Conservation (phyloP, 78 protist species). For the Diacronema lutheri region DNA sequence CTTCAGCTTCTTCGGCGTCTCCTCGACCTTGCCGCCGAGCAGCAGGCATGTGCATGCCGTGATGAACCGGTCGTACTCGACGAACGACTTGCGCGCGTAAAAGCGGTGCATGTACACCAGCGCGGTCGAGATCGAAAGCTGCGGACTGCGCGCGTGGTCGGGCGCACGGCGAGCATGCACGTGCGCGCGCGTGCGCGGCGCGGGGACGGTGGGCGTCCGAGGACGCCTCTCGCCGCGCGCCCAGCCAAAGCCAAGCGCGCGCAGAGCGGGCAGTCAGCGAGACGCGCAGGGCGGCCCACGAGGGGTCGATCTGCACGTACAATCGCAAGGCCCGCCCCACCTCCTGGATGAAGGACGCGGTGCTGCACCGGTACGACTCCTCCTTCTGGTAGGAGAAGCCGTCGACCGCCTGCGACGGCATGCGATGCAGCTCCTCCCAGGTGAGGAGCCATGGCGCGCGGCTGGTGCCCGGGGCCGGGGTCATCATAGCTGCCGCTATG, state of each 20-base stretch:
- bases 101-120: slow-evolving; percentile 83
- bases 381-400: slow-evolving; percentile 30
- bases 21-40: slow-evolving; percentile 83
- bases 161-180: not conserved
- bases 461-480: not conserved
- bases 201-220: too few relatives aligned
- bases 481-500: too few relatives aligned
- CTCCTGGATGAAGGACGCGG: slow-evolving; percentile 49
- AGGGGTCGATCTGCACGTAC: not conserved
- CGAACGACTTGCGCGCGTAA: slow-evolving; percentile 60
- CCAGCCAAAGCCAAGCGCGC: not conserved
- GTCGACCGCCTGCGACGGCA: slow-evolving; percentile 46
- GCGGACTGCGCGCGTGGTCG: slow-evolving; percentile 53
- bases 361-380: slow-evolving; percentile 36
- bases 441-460: slow-evolving; percentile 10
- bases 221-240: not conserved
- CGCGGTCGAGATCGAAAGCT: slow-evolving; percentile 77
- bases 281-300: not conserved
- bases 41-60: slow-evolving; percentile 71
- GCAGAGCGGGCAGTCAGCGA: not conserved
- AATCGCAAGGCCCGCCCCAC: slow-evolving; percentile 49
- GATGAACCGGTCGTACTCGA: slow-evolving; percentile 46
- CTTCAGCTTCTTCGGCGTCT: slow-evolving; percentile 62
- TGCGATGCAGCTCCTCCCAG: slow-evolving; percentile 41
- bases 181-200: not conserved